These are phyloP conservation scores for Tetratostichococcus sp. DNA, from an alignment of 139 green algal genomes.

Conservation along the genomic window DNA sequence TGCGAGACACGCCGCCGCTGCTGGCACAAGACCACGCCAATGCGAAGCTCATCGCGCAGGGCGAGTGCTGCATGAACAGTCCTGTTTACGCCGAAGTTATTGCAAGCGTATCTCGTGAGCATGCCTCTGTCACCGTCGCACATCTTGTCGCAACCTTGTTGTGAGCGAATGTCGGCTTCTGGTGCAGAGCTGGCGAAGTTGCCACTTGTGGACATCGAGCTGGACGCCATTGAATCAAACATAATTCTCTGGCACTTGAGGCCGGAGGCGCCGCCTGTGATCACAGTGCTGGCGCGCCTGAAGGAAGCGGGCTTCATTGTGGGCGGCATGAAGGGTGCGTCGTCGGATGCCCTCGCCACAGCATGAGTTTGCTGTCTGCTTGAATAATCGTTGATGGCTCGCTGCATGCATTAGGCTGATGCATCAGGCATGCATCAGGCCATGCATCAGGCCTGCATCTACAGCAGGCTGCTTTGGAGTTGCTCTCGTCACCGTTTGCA, in stretches of 20 bases:
- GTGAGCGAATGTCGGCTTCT: too few relatives aligned
- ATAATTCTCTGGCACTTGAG: constrained; percentile 19
- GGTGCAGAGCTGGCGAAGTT: constrained; percentile 7
- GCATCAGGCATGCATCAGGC: too few relatives aligned
- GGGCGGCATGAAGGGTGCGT: background rate
- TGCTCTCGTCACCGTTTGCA: background rate
- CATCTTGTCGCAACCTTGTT: too few relatives aligned
- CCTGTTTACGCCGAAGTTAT: too few relatives aligned
- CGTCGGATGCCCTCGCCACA: too few relatives aligned
- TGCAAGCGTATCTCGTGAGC: too few relatives aligned
- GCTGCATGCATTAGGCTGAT: too few relatives aligned
- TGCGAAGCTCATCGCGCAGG: constrained; percentile 13
- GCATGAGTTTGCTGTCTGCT: too few relatives aligned
- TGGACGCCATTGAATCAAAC: constrained; percentile 12
- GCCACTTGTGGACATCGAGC: background rate
- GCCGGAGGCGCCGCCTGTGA: background rate
- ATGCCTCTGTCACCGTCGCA: too few relatives aligned
- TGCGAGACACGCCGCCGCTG: constrained; percentile 4
- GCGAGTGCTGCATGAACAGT: constrained; percentile 2
- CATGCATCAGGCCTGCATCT: too few relatives aligned
- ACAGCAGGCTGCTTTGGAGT: too few relatives aligned
- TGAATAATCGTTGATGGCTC: too few relatives aligned
- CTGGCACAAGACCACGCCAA: constrained; percentile 18
- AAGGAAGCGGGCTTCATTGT: background rate
- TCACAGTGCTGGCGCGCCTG: background rate